Base-by-base conservation (phyloP, 2,329 filamentous ascomycete genomes). In the Colletotrichum chrysophilum region DNA sequence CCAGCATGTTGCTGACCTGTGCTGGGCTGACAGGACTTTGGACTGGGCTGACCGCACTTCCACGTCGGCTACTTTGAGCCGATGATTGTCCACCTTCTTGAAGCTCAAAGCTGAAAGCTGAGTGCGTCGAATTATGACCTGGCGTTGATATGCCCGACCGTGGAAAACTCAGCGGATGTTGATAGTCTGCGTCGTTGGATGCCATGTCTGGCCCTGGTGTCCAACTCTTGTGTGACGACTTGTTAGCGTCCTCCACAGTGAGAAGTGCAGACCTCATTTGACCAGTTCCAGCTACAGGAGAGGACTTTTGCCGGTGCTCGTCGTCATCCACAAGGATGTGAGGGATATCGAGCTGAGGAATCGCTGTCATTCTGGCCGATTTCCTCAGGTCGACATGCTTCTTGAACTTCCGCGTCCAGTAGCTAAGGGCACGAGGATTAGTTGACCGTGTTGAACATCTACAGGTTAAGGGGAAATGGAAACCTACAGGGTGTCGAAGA, bases 271-370 rank as follows among this genome's bases (percentile, higher is more conserved):
- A 81, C 48, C 75, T 77, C 12, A 80, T 77, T 32, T 76, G 78
- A 30, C 78, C 78, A 78, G 80, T 78, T 81, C 81, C 62, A 76
- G 80, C 67, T 68, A 74, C 74, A 14, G 77, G 65, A 28, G 72
- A 67, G 13, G 75, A 68, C 66, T 77, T 74, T 16, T 36, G 74
- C 13, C 83, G 74, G 79, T 82, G 71, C 78, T 85, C 83, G 70
- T 89, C 89, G 73, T 96, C 94, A 78, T 98, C 95, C 26, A 98
- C 94, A 77, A 95, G 93, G 77, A 98, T 98, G 81, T 98, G 95
- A 0, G 96, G 96, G 30, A 98, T 94, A 24, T 92, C 93, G 78
- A 98, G 92, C 79, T 95, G 92, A 4, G 96, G 96, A 34, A 97
- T 87, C 1, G 88, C 90, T 6, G 93, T 94, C 91, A 98, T 94